These are phyloP conservation scores for Lasiodiplodia sp. DNA, from an alignment of 2,329 filamentous ascomycete species.

Conservation along the genomic window DNA sequence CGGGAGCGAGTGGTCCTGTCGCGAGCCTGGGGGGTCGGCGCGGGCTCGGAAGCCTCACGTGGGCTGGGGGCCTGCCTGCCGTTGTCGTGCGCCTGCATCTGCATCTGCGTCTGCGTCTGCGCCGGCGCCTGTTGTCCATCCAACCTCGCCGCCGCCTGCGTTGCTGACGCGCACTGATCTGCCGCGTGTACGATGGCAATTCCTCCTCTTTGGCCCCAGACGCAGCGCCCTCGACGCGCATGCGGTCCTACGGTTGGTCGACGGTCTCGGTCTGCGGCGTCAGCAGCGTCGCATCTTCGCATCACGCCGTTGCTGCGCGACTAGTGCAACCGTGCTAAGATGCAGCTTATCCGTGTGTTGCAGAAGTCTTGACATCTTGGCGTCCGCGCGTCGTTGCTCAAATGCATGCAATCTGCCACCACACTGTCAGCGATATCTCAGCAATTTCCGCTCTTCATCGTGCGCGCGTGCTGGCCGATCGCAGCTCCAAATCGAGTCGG, in stretches of 20 bases:
- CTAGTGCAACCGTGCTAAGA: neutral
- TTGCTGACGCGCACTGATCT: neutral
- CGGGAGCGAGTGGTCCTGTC: neutral
- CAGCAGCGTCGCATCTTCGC: neutral
- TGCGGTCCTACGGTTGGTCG: neutral
- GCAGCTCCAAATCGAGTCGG: neutral
- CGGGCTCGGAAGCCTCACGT: neutral
- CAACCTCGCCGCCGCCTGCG: neutral
- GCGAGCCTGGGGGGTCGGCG: neutral
- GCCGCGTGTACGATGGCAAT: neutral
- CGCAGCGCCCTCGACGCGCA: neutral
- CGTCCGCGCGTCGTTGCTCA: too few species aligned
- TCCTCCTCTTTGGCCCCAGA: neutral
- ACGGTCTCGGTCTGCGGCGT: neutral
- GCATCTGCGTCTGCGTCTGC: neutral
- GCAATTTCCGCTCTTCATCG: neutral
- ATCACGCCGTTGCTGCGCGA: neutral
- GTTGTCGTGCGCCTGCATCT: neutral
- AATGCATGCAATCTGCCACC: too few species aligned
- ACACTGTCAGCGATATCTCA: neutral
- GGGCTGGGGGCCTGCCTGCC: neutral
- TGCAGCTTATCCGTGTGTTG: neutral
- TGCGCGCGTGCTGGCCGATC: neutral
- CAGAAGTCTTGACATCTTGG: neutral
- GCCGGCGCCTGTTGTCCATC: neutral